Conservation (phyloP, 2,329 filamentous ascomycete species). For the Bimuria novae-zelandiae region DNA sequence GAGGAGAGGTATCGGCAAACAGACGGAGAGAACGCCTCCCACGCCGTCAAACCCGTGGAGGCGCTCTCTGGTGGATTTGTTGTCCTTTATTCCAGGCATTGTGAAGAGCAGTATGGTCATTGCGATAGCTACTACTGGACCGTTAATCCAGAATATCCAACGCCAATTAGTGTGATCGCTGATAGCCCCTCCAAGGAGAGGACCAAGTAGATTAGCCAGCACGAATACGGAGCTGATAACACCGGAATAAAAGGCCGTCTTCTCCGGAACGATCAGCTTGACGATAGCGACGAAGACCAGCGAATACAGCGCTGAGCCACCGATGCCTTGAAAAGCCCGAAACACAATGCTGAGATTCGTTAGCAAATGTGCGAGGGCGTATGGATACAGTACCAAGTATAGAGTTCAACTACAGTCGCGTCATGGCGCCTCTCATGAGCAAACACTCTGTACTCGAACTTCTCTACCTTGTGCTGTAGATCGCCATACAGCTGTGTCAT, state of each 20-base stretch:
- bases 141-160: constrained; percentile 56
- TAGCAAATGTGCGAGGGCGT: constrained; percentile 3
- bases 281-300: constrained; percentile 45
- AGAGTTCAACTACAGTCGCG: no score
- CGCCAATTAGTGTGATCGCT: constrained; percentile 49
- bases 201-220: constrained; percentile 50
- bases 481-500: constrained; percentile 35
- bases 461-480: no score
- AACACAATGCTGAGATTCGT: constrained; percentile 39
- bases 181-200: constrained; percentile 52
- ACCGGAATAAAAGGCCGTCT: constrained; percentile 42
- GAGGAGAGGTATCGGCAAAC: constrained; percentile 38
- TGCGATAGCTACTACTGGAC: constrained; percentile 30
- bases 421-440: no score
- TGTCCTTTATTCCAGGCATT: constrained; percentile 31
- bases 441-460: no score
- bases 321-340: constrained; percentile 51
- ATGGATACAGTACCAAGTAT: no score
- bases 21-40: constrained; percentile 35
- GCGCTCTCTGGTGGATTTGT: constrained; percentile 33
- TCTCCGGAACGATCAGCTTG: constrained; percentile 34
- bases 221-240: constrained; percentile 46
- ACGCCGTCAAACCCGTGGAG: constrained; percentile 33
- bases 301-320: constrained; percentile 55
- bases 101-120: constrained; percentile 30